These are phyloP conservation scores for Xylariaceae sp. DNA, from an alignment of 2,329 filamentous ascomycete genomes.

Conservation along the genomic window DNA sequence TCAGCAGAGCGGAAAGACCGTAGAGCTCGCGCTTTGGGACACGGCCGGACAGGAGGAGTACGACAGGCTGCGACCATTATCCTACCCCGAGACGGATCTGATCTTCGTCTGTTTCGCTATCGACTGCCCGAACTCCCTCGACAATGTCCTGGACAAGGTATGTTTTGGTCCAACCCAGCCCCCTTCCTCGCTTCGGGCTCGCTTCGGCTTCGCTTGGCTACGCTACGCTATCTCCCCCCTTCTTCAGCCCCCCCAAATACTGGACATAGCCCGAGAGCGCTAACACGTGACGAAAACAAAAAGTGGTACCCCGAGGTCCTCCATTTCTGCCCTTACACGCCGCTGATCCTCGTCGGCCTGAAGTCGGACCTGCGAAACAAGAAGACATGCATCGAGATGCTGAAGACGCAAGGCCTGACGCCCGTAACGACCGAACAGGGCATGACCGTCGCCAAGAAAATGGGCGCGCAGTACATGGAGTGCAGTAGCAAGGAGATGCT, in stretches of 20 bases:
- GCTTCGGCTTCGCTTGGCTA: background rate
- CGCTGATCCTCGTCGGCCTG: conserved; percentile 88
- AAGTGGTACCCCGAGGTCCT: conserved; percentile 97
- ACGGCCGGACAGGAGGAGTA: conserved; percentile 99
- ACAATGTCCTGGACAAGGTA: conserved; percentile 99
- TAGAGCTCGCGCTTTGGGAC: conserved; percentile 96
- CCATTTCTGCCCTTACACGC: conserved; percentile 97
- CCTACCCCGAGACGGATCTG: conserved; percentile 95
- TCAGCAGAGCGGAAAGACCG: conserved; percentile 80
- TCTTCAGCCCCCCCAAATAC: background rate
- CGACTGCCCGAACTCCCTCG: conserved; percentile 94
- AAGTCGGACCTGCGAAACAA: conserved; percentile 96
- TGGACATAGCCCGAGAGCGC: background rate
- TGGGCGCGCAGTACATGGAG: conserved; percentile 94
- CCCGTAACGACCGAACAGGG: conserved; percentile 92
- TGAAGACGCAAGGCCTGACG: conserved; percentile 94
- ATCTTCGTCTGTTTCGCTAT: conserved; percentile 99
- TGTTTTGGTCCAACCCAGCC: conserved; percentile 21
- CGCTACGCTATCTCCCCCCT: too few relatives aligned
- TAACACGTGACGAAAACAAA: conserved; percentile 1
- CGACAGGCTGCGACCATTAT: conserved; percentile 88
- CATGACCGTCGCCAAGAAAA: conserved; percentile 79
- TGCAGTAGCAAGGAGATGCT: conserved; percentile 97
- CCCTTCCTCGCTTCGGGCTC: background rate
- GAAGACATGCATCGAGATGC: conserved; percentile 94